Evolutionary conservation across 2,329 filamentous ascomycete species (phyloP).

Genomic region (Fusarium xyrophilum): DNA sequence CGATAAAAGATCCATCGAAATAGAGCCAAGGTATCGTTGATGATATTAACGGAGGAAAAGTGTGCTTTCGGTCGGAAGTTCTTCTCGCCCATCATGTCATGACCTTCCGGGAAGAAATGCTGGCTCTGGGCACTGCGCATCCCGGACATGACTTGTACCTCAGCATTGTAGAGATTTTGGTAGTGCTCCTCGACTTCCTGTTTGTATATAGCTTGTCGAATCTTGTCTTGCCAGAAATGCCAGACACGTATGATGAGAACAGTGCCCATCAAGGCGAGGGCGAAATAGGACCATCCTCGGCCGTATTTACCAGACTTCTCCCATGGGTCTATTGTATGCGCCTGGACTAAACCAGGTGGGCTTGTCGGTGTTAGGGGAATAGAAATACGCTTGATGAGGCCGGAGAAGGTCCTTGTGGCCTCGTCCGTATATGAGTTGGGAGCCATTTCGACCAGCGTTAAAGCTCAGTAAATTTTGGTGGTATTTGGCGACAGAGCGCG

Average conservation of each 20-base stretch:
- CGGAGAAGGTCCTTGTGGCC: slow-evolving; percentile 46
- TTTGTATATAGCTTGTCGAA: slow-evolving; percentile 87
- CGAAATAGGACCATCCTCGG: slow-evolving; percentile 87
- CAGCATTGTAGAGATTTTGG: slow-evolving; percentile 58
- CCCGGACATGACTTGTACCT: slow-evolving; percentile 55
- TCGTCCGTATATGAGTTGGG: slow-evolving; percentile 45
- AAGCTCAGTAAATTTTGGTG: slow-evolving; percentile 30
- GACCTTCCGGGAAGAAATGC: slow-evolving; percentile 77
- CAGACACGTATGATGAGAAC: slow-evolving; percentile 77
- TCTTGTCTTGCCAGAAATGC: slow-evolving; percentile 92
- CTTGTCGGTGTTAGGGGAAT: slow-evolving; percentile 67
- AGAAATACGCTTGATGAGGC: slow-evolving; percentile 61
- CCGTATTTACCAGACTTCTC: slow-evolving; percentile 83
- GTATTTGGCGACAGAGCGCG: slow-evolving; percentile 41
- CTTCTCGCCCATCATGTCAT: slow-evolving; percentile 59
- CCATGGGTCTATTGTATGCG: slow-evolving; percentile 78
- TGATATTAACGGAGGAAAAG: slow-evolving; percentile 73
- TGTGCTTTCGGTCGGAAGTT: slow-evolving; percentile 71
- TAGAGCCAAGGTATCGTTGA: slow-evolving; percentile 83
- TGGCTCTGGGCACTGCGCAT: slow-evolving; percentile 61
- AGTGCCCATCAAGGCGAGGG: slow-evolving; percentile 71
- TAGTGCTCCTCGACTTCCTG: slow-evolving; percentile 76
- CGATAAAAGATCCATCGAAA: slow-evolving; percentile 90
- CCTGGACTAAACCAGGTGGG: slow-evolving; percentile 67
- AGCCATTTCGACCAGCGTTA: slow-evolving; percentile 52